phyloP scores from a whole-genome alignment of 345 rosid species.

The Durio zibethinus region DNA sequence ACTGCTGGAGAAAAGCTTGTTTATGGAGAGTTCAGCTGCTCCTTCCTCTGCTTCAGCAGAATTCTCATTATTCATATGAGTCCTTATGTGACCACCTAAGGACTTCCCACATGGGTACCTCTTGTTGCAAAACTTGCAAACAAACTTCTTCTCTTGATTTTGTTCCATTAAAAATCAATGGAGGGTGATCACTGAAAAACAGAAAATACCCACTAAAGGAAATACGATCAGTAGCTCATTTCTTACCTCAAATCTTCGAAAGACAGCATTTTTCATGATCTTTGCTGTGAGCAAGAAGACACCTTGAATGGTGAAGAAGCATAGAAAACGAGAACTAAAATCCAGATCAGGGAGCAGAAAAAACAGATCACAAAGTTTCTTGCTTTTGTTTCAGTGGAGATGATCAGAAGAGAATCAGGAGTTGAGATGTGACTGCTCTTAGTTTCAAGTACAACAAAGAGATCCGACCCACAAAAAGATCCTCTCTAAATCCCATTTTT shows the following conservation, averaged over 20 bases:
- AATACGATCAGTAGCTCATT: constrained; percentile 25
- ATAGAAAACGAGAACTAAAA: constrained; percentile 18
- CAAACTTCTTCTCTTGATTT: constrained; percentile 53
- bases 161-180: constrained; percentile 44
- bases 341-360: constrained; percentile 30
- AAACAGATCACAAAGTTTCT: constrained; percentile 36
- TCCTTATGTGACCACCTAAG: constrained; percentile 90
- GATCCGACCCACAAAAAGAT: constrained; percentile 51
- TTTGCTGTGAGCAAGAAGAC: neutral
- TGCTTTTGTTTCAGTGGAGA: constrained; percentile 24
- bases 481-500: constrained; percentile 30
- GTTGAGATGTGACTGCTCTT: constrained; percentile 48
- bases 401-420: constrained; percentile 31
- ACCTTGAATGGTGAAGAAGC: neutral
- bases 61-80: constrained; percentile 49
- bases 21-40: constrained; percentile 34
- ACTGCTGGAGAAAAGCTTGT: constrained; percentile 19
- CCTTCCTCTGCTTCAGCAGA: constrained; percentile 41
- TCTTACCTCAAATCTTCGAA: constrained; percentile 37
- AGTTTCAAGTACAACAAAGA: constrained; percentile 38
- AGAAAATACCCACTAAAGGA: constrained; percentile 30
- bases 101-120: constrained; percentile 78
- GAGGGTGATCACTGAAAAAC: constrained; percentile 22
- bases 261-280: constrained; percentile 33
- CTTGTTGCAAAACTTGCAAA: constrained; percentile 76